Base-by-base conservation (phyloP, 2,329 filamentous ascomycete genomes). In the Clonostachys rosea region DNA sequence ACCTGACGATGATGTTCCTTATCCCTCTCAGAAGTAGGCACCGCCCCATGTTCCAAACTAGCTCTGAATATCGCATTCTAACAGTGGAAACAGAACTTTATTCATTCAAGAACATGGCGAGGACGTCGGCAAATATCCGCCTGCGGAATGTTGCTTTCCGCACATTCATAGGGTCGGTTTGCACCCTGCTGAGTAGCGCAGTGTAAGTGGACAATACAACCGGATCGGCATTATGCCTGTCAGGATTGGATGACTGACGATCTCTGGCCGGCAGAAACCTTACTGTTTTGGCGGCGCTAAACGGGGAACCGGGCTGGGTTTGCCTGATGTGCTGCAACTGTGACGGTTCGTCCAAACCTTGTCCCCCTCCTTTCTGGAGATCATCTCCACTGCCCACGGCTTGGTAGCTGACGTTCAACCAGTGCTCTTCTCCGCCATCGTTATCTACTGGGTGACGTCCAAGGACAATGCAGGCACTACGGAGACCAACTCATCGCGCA, bases 291-390 rank as follows among this genome's bases (percentile, higher is more conserved):
- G 76, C 82, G 68, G 70, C 70, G 2, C 70, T 85, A 3, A 63
- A 79, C 20, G 81, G 81, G 12, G 81, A 85, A 56, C 80, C 77
- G 3, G 81, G 76, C 4, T 86, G 81, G 81, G 72, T 86, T 4
- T 86, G 81, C 53, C 69, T 86, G 5, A 80, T 83, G 67, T 81
- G 78, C 55, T 86, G 82, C 57, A 85, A 84, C 55, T 71, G 73
- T 51, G 82, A 86, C 57, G 75, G 80, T 81, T 61, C 56, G 71
- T 64, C 24, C 30, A 49, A 16, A 30, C 13, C 40, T 30, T 34
- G 5, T 16, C 17, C 3, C 17, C 37, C 37, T n/a, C 37, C 37
- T 8, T 9, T 40, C 24, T 30, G 24, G 9, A 8, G 9, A 30
- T 30, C 3, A 30, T 30, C 9, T 18, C 37, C 37, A 9, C 17